These are phyloP conservation scores for Kingdonia uniflora DNA, from an alignment of 164 flowering plant species.

Conservation along the genomic window DNA sequence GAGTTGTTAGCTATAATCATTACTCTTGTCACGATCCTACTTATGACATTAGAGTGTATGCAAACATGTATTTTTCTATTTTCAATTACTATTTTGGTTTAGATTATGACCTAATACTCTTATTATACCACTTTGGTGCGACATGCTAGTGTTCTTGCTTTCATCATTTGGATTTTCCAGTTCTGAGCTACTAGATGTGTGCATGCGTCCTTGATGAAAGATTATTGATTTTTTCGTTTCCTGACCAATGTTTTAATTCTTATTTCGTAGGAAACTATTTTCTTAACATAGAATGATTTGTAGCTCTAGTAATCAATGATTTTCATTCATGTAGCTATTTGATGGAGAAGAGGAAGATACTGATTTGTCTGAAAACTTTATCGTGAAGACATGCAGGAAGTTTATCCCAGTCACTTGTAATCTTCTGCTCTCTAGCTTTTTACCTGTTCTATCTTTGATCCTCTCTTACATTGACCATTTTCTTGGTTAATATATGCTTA, in stretches of 20 bases:
- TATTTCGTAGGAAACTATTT: neutral
- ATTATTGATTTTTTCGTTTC: neutral
- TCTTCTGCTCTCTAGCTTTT: slow-evolving; percentile 6
- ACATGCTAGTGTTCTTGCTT: too few relatives aligned
- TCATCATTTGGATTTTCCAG: too few relatives aligned
- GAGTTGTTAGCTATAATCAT: too few relatives aligned
- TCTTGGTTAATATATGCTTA: neutral
- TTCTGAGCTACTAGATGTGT: too few relatives aligned
- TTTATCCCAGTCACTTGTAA: slow-evolving; percentile 85
- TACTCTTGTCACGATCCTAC: too few relatives aligned
- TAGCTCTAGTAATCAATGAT: neutral
- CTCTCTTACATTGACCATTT: neutral
- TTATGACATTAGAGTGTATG: too few relatives aligned
- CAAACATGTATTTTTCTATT: too few relatives aligned
- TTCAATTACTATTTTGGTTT: too few relatives aligned
- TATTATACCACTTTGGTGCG: too few relatives aligned
- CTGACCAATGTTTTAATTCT: neutral
- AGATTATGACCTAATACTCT: too few relatives aligned
- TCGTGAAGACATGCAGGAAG: slow-evolving; percentile 90
- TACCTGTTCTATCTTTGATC: neutral
- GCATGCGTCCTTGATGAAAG: too few relatives aligned
- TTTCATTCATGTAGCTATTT: slow-evolving; percentile 44
- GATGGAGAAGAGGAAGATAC: slow-evolving; percentile 64
- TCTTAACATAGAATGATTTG: neutral
- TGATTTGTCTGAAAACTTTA: slow-evolving; percentile 76